A percentile compares a stretch with the other conserved stretches of the same genome.
phyloP scores from a whole-genome alignment of 768 basidiomycete species.

The Suillus bovinus region DNA sequence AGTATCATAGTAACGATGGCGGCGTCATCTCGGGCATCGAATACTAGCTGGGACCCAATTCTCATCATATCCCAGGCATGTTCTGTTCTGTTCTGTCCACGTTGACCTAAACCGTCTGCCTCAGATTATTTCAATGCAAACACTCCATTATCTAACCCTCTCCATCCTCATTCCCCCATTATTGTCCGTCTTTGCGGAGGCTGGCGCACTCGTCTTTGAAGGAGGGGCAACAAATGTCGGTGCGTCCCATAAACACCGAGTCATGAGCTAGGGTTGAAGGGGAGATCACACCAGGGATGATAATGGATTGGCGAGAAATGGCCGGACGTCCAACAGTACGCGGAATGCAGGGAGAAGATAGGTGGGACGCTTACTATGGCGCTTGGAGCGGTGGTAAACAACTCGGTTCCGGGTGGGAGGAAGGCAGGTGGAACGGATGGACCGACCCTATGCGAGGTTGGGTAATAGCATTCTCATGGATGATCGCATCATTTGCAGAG shows the following conservation, averaged over 20 bases:
- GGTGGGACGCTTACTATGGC: conserved; percentile 67
- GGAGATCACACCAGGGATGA: conserved; percentile 55
- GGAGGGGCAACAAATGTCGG: conserved; percentile 81
- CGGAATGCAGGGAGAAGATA: conserved; percentile 59
- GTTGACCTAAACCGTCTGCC: conserved; percentile 7
- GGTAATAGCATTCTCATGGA: conserved; percentile 88
- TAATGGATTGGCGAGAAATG: conserved; percentile 99
- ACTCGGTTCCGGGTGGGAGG: conserved; percentile 55
- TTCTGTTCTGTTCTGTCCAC: background rate
- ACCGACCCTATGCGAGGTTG: conserved; percentile 84
- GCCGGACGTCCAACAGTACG: conserved; percentile 79
- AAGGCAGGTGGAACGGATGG: conserved; percentile 62
- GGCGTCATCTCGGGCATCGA: conserved; percentile 37
- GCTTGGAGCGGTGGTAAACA: conserved; percentile 82
- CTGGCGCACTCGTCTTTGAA: conserved; percentile 67
- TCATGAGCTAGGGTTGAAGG: background rate
- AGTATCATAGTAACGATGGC: conserved; percentile 20
- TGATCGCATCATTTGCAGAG: conserved; percentile 82
- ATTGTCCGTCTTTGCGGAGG: conserved; percentile 72
- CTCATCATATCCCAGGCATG: conserved; percentile 83
- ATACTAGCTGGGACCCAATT: conserved; percentile 84
- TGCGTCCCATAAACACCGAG: conserved; percentile 32
- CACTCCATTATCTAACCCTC: conserved; percentile 90
- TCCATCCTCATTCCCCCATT: conserved; percentile 80
- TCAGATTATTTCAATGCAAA: conserved; percentile 92